A percentile compares a stretch with the other conserved stretches of the same genome.
phyloP scores from a whole-genome alignment of 1,139 yeast genomes.

The Suhomyces terraborum region DNA sequence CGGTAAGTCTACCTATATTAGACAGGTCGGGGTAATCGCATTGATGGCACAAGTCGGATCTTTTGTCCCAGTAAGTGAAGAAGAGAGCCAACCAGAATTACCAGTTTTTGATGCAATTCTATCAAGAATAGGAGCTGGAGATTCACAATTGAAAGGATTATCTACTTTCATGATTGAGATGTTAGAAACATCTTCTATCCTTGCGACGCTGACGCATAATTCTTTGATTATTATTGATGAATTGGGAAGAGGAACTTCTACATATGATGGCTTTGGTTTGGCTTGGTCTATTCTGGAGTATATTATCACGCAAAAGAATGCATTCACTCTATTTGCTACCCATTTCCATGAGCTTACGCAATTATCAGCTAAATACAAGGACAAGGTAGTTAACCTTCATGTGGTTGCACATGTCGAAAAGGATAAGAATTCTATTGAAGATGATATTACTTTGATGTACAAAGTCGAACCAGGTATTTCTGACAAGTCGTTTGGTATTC shows the following conservation, averaged over 20 bases:
- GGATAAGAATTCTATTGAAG: constrained; percentile 35
- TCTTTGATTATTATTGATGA: constrained; percentile 92
- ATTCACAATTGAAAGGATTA: constrained; percentile 92
- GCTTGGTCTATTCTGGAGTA: constrained; percentile 96
- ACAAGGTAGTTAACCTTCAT: constrained; percentile 73
- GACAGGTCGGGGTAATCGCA: constrained; percentile 88
- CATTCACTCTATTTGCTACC: constrained; percentile 91
- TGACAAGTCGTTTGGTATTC: constrained; percentile 95
- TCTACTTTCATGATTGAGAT: constrained; percentile 98
- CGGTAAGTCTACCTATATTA: constrained; percentile 91
- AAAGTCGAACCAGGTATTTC: constrained; percentile 91
- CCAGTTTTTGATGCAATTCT: constrained; percentile 87
- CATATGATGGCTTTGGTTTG: constrained; percentile 96
- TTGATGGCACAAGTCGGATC: constrained; percentile 92
- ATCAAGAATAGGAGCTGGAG: constrained; percentile 98
- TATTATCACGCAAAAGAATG: constrained; percentile 65
- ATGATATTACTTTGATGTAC: constrained; percentile 84
- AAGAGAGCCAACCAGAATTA: constrained; percentile 64
- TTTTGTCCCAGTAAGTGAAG: constrained; percentile 64
- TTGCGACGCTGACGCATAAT: constrained; percentile 80
- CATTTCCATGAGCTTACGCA: constrained; percentile 95
- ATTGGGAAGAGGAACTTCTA: constrained; percentile 93
- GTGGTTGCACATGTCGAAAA: constrained; percentile 89
- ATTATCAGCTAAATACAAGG: constrained; percentile 59
- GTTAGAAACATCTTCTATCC: constrained; percentile 92